phyloP scores from a whole-genome alignment of 208 protist species.

The Wallacemonas collosoma region DNA sequence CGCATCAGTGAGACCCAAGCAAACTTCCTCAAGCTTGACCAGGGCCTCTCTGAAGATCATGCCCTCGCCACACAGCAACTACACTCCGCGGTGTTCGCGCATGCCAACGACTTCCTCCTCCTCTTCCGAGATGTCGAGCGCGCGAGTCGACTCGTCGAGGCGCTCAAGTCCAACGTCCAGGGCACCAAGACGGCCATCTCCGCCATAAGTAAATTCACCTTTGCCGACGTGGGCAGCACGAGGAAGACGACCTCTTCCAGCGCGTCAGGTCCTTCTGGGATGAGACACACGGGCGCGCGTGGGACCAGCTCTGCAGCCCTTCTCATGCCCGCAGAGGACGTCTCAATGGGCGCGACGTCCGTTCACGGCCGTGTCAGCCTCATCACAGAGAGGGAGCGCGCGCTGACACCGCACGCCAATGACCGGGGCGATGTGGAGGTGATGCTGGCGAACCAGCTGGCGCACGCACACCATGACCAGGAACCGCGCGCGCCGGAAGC shows the following conservation, averaged over 20 bases:
- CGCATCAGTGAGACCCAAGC: constrained; percentile 56
- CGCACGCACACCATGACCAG: constrained; percentile 6
- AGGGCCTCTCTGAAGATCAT: constrained; percentile 75
- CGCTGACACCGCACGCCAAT: constrained; percentile 2
- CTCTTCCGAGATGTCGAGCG: constrained; percentile 83
- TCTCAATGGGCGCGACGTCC: constrained; percentile 9
- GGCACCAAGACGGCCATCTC: constrained; percentile 83
- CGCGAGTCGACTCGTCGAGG: constrained; percentile 70
- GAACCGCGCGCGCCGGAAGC: background rate
- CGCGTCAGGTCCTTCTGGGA: background rate
- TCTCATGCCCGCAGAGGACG: background rate
- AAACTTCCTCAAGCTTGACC: constrained; percentile 79
- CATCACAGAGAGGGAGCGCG: background rate
- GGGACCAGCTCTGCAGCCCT: background rate
- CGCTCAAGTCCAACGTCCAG: constrained; percentile 83
- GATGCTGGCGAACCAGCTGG: constrained; percentile 11
- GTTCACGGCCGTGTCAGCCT: constrained; percentile 6
- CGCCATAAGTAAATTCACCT: constrained; percentile 74
- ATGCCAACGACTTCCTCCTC: constrained; percentile 77
- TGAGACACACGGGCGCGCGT: too few relatives aligned
- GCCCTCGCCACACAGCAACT: constrained; percentile 60
- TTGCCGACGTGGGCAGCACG: constrained; percentile 31
- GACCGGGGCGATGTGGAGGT: constrained; percentile 16
- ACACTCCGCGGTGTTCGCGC: constrained; percentile 71
- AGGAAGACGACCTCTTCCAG: constrained; percentile 5